Base-by-base conservation (phyloP, 805 yeast genomes). In the Metschnikowia hibisci region DNA sequence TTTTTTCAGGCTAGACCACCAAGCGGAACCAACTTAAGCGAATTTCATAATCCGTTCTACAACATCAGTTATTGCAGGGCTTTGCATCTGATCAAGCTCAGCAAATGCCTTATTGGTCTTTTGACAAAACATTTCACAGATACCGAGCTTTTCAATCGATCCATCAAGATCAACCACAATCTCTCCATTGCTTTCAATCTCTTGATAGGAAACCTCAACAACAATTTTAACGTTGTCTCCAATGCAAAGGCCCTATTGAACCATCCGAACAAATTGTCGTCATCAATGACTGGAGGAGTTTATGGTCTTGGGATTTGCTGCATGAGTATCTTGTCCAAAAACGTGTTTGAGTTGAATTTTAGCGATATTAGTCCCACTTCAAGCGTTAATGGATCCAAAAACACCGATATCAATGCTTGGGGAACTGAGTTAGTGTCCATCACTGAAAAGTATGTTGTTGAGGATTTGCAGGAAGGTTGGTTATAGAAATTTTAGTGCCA, bases 401-500 rank as follows among this genome's bases (percentile, higher is more conserved):
- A 23, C 9, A 34, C 41, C 6, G 42, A 36, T 20, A 32, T 42
- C 15, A 37, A 45, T 12, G 36, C 39, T n/a, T 58, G 62, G 63
- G 47, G 38, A 23, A 25, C 28, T 13, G 53, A 55, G 11, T 46
- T 56, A 23, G 27, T 43, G 32, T 37, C 34, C 5, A 40, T 38
- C 1, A 51, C 67, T 9, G 38, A 60, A 2, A 63, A 63, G 3
- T 61, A 67, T 42, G 51, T 64, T 8, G 57, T 57, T 14, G 52
- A 51, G 13, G 74, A 70, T 45, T 57, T 52, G 38, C 42, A 53
- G 18, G 66, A 68, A 15, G 74, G 74, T 4, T 70, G 73, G 73
- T 50, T 43, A 23, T 56, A 43, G 32, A 27, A 10, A 22, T 12
- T 6, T 15, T 23, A 15, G 30, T 34, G 33, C 15, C 23, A 26